These are phyloP conservation scores for Cyanodermella asteris DNA, from an alignment of 2,329 filamentous ascomycete species.

Conservation along the genomic window DNA sequence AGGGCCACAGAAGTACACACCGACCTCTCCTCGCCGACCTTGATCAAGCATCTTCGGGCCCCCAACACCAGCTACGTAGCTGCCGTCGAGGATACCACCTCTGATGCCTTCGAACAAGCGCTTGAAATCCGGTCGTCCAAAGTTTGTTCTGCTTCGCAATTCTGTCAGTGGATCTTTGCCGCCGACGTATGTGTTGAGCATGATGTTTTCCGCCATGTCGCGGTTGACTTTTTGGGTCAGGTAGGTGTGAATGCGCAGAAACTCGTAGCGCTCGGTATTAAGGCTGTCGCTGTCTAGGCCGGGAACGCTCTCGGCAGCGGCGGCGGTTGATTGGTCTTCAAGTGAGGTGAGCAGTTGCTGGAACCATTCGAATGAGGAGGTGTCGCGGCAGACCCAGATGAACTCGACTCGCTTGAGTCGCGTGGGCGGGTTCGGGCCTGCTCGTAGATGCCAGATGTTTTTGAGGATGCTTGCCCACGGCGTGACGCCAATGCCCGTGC, in stretches of 20 bases:
- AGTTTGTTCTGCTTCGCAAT: slow-evolving; percentile 74
- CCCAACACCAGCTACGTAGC: slow-evolving; percentile 66
- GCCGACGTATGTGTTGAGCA: slow-evolving; percentile 80
- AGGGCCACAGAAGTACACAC: slow-evolving; percentile 95
- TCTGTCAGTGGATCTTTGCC: slow-evolving; percentile 82
- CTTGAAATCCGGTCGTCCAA: slow-evolving; percentile 76
- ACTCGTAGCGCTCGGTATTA: too few relatives aligned
- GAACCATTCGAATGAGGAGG: slow-evolving; percentile 95
- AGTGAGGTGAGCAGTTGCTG: slow-evolving; percentile 80
- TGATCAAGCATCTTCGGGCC: slow-evolving; percentile 46
- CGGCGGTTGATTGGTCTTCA: slow-evolving; percentile 61
- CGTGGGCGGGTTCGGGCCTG: slow-evolving; percentile 68
- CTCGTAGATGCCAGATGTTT: slow-evolving; percentile 93
- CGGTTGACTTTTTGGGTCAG: slow-evolving; percentile 82
- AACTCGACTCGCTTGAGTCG: slow-evolving; percentile 91
- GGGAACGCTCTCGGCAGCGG: slow-evolving; percentile 30
- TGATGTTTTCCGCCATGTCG: slow-evolving; percentile 89
- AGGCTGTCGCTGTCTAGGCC: too few relatives aligned
- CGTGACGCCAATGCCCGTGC: slow-evolving; percentile 31
- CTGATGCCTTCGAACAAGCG: slow-evolving; percentile 67
- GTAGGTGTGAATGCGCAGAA: slow-evolving; percentile 94
- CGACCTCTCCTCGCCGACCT: too few relatives aligned
- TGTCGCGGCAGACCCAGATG: slow-evolving; percentile 96
- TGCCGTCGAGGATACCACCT: slow-evolving; percentile 64
- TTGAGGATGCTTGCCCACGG: slow-evolving; percentile 43